A percentile compares a stretch with the other conserved stretches of the same genome.
phyloP scores from a whole-genome alignment of 768 basidiomycete species.

The Amanita exitialis region DNA sequence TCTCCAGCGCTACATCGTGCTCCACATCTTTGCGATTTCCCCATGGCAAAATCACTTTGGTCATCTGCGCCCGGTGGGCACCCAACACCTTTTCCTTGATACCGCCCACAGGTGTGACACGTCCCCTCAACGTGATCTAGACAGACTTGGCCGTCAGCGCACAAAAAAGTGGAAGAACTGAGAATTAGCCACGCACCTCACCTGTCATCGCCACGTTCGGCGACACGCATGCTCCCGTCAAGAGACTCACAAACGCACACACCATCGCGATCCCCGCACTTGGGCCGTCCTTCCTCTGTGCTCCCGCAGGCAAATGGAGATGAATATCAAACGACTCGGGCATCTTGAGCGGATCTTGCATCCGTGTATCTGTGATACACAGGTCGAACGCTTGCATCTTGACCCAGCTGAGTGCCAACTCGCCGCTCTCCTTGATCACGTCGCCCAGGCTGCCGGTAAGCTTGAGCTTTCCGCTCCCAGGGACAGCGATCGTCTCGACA shows the following conservation, averaged over 20 bases:
- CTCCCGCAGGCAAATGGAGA: conserved; percentile 81
- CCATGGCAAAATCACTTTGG: conserved; percentile 76
- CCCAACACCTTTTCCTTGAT: conserved; percentile 91
- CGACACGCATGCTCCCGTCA: conserved; percentile 68
- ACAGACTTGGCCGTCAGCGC: background rate
- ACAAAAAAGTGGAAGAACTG: background rate
- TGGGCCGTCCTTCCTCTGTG: conserved; percentile 90
- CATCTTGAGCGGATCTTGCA: conserved; percentile 67
- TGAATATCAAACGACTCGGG: conserved; percentile 75
- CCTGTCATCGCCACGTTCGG: conserved; percentile 82
- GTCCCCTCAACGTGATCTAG: conserved; percentile 74
- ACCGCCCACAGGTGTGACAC: conserved; percentile 78
- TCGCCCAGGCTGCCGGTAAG: conserved; percentile 83
- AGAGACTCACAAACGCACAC: conserved; percentile 75
- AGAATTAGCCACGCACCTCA: conserved; percentile 38
- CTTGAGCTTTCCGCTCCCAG: conserved; percentile 64
- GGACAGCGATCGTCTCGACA: conserved; percentile 74
- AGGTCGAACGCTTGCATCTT: conserved; percentile 76
- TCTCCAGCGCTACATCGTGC: conserved; percentile 69
- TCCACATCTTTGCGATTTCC: conserved; percentile 84
- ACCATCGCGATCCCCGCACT: conserved; percentile 89
- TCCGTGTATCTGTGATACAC: conserved; percentile 58
- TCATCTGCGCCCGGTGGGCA: conserved; percentile 79
- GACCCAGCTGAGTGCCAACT: conserved; percentile 88
- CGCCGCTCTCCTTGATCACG: conserved; percentile 85